Percentiles rank a stretch among this genome's conserved stretches.
Evolutionary conservation across 768 basidiomycete species (phyloP).

Genomic region (Lentinula lateritia): DNA sequence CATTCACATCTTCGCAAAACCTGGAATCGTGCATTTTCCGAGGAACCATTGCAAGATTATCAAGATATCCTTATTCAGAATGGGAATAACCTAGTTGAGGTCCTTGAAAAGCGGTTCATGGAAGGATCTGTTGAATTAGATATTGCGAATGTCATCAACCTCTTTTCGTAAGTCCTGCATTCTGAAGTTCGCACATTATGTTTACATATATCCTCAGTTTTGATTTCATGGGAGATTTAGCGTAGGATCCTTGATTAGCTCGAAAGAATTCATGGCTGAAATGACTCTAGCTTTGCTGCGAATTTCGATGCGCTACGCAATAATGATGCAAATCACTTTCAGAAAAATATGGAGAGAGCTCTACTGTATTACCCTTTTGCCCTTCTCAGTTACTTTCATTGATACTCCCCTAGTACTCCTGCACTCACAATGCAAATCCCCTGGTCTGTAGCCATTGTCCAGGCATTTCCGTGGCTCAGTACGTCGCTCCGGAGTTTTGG

Average conservation of each 20-base stretch:
- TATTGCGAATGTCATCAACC: constrained; percentile 12
- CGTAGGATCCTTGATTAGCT: not conserved
- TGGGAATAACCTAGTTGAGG: constrained; percentile 14
- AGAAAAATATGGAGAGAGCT: constrained; percentile 21
- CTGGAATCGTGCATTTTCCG: constrained; percentile 23
- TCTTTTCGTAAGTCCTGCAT: constrained; percentile 16
- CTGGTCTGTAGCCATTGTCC: not conserved
- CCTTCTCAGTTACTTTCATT: not conserved
- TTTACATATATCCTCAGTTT: not conserved
- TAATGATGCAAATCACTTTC: constrained; percentile 25
- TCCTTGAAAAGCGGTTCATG: constrained; percentile 2
- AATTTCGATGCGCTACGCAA: constrained; percentile 31
- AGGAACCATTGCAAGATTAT: constrained; percentile 19
- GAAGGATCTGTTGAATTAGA: constrained; percentile 7
- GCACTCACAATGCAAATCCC: constrained; percentile 8
- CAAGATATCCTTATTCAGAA: constrained; percentile 13
- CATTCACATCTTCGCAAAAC: constrained; percentile 18
- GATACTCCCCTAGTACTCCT: constrained; percentile 1
- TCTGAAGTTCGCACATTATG: not conserved
- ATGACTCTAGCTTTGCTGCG: constrained; percentile 31
- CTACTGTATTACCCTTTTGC: constrained; percentile 16
- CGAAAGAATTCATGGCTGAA: constrained; percentile 8
- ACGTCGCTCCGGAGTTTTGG: constrained; percentile 19
- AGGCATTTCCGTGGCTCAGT: constrained; percentile 18
- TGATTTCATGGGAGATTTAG: constrained; percentile 11